These are phyloP conservation scores for Taphrina flavorubra DNA, from an alignment of 1,139 yeast species.

Conservation along the genomic window DNA sequence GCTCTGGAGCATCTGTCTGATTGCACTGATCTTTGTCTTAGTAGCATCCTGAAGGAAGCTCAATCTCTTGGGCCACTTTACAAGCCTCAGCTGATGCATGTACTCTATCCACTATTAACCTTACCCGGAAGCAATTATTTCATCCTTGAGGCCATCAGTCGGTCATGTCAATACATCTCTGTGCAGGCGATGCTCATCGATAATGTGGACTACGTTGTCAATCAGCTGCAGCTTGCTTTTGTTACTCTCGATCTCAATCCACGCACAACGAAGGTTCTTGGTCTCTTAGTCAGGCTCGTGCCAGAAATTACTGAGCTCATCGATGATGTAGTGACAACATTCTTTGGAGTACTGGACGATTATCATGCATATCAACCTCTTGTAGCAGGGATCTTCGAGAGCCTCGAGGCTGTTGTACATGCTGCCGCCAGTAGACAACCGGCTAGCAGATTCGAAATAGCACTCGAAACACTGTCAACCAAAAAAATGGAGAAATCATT, in stretches of 20 bases:
- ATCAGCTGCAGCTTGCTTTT: slow-evolving; percentile 70
- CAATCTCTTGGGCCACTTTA: slow-evolving; percentile 55
- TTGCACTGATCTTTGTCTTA: slow-evolving; percentile 51
- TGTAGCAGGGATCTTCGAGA: slow-evolving; percentile 74
- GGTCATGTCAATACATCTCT: slow-evolving; percentile 58
- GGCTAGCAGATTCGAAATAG: slow-evolving; percentile 2
- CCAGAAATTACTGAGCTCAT: slow-evolving; percentile 73
- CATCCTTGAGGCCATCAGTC: slow-evolving; percentile 58
- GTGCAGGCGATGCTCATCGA: slow-evolving; percentile 62
- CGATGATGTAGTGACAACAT: slow-evolving; percentile 71
- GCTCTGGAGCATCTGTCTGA: slow-evolving; percentile 6
- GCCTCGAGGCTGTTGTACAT: slow-evolving; percentile 67
- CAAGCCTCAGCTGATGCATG: slow-evolving; percentile 60
- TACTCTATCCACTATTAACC: slow-evolving; percentile 63
- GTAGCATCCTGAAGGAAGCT: slow-evolving; percentile 56
- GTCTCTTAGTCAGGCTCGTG: slow-evolving; percentile 69
- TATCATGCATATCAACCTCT: slow-evolving; percentile 80
- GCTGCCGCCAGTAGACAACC: slow-evolving; percentile 56
- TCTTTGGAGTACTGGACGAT: slow-evolving; percentile 77
- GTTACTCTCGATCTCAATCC: slow-evolving; percentile 75
- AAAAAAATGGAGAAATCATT: slow-evolving; percentile 50
- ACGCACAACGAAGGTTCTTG: slow-evolving; percentile 69
- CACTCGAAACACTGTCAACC: slow-evolving; percentile 43
- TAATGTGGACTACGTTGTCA: slow-evolving; percentile 81
- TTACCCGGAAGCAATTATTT: slow-evolving; percentile 59